Conservation (phyloP, 768 basidiomycete species). For the Leccinum pellstonianum region DNA sequence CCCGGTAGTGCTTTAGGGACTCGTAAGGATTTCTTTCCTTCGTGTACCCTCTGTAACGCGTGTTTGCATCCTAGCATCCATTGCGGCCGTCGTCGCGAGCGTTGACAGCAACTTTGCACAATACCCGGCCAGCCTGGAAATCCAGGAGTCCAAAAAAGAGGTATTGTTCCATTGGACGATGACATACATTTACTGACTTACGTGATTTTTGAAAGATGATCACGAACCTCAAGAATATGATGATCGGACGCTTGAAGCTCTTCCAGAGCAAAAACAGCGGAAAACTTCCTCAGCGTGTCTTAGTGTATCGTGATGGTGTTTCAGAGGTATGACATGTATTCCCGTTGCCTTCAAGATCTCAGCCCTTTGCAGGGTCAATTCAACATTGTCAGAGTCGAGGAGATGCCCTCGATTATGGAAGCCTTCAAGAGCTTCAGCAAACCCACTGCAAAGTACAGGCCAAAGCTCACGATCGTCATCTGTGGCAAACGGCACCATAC, state of each 20-base stretch:
- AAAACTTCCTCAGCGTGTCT: constrained; percentile 42
- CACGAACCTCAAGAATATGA: constrained; percentile 47
- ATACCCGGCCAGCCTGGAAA: constrained; percentile 49
- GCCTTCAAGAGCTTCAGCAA: constrained; percentile 43
- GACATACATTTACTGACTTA: not conserved
- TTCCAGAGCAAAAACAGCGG: constrained; percentile 37
- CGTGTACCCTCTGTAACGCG: not conserved
- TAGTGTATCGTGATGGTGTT: constrained; percentile 75
- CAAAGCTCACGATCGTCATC: constrained; percentile 51
- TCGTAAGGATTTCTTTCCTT: constrained; percentile 23
- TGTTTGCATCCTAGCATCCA: constrained; percentile 34
- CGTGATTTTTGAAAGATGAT: constrained; percentile 39
- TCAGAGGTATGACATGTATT: constrained; percentile 54
- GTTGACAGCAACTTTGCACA: constrained; percentile 44
- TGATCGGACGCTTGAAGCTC: constrained; percentile 44
- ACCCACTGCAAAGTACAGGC: constrained; percentile 38
- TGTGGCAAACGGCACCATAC: constrained; percentile 62
- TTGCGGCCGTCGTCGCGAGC: constrained; percentile 56
- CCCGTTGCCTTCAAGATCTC: constrained; percentile 4
- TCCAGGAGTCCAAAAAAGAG: constrained; percentile 68
- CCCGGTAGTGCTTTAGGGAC: constrained; percentile 61
- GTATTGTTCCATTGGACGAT: constrained; percentile 26
- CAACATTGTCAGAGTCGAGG: constrained; percentile 41
- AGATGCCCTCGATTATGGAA: constrained; percentile 42
- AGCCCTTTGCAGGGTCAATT: constrained; percentile 45